phyloP scores from a whole-genome alignment of 495 filamentous ascomycete species.

The Aspergillus bridgeri region DNA sequence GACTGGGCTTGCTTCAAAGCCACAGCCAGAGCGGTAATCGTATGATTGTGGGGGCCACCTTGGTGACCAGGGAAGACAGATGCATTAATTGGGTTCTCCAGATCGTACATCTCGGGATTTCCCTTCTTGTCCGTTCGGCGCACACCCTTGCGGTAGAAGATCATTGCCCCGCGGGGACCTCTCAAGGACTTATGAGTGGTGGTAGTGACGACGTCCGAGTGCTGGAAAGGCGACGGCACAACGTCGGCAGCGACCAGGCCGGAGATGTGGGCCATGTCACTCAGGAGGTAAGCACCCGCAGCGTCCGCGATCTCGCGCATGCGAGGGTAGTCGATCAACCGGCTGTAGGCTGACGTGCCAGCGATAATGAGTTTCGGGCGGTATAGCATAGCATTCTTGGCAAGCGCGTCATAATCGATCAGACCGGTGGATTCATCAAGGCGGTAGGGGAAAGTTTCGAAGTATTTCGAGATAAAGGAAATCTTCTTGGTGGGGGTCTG shows the following conservation, averaged over 20 bases:
- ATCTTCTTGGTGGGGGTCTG: conserved; percentile 98
- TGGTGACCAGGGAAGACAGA: conserved; percentile 99
- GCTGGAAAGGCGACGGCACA: conserved; percentile 80
- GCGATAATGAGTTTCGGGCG: conserved; percentile 94
- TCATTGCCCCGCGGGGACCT: conserved; percentile 93
- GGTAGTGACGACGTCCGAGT: conserved; percentile 95
- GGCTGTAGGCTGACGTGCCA: conserved; percentile 91
- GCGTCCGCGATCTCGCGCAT: conserved; percentile 87
- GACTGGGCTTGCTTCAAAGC: conserved; percentile 91
- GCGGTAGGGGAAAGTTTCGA: conserved; percentile 93
- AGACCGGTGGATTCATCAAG: conserved; percentile 85
- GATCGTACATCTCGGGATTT: conserved; percentile 77
- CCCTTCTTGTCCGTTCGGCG: conserved; percentile 85
- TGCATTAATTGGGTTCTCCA: conserved; percentile 90
- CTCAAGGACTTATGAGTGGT: conserved; percentile 96
- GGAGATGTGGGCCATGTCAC: conserved; percentile 98
- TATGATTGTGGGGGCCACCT: conserved; percentile 98
- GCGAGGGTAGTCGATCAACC: conserved; percentile 84
- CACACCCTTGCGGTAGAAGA: conserved; percentile 94
- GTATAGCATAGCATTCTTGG: conserved; percentile 80
- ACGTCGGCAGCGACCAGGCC: conserved; percentile 90
- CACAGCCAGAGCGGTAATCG: conserved; percentile 91
- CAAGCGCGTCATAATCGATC: conserved; percentile 90
- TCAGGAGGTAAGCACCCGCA: conserved; percentile 85
- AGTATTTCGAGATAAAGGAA: conserved; percentile 96